Evolutionary conservation across 805 yeast species (phyloP), one percentile per base, ranked within the genome.

Genomic region (Sungouiozyma intestinalis): DNA sequence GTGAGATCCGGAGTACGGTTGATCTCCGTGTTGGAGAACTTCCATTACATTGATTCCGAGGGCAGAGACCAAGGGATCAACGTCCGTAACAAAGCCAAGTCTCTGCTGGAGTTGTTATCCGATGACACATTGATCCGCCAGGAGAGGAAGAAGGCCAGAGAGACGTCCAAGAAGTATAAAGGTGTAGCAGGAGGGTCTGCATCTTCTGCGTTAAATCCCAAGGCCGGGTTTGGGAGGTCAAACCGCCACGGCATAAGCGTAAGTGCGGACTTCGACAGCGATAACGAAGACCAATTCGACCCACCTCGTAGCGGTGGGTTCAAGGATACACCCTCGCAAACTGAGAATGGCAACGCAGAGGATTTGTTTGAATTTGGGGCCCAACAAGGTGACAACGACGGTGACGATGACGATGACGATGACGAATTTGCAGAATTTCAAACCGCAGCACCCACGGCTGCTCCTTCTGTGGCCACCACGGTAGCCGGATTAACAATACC

Each of bases 51-150:
- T 38, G 97, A 92, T 63, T 76, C 87, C 16, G 84, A 85, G 60
- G 97, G 97, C 27, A 77, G 87, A 50, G 98, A 92, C 63, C 97
- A 88, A 65, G 98, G 98, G 41, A 78, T 87, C 51, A 88, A 90
- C 58, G 95, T 92, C 44, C 77, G 98, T 57, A 88, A 85, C 65
- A 77, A 95, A 52, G 81, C 96, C 24, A 84, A 86, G 62, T 80
- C 78, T 48, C 69, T 92, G 47, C 68, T 79, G 19, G 71, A 70
- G 14, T 69, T 92, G 50, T 70, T 92, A 50, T 77, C 77, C 52
- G 94, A 85, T 61, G 95, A 86, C 54, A 70, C 71, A 5, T 66
- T 69, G 60, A 79, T 90, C 40, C 76, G 97, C 48, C 67, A 77
- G 33, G 97, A 88, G 62, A 74, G 97, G 48, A 85, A 84, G 63